Percentiles rank a stretch among this genome's conserved stretches.
phyloP scores from a whole-genome alignment of 306 rosid species.

The Hippophae rhamnoides region DNA sequence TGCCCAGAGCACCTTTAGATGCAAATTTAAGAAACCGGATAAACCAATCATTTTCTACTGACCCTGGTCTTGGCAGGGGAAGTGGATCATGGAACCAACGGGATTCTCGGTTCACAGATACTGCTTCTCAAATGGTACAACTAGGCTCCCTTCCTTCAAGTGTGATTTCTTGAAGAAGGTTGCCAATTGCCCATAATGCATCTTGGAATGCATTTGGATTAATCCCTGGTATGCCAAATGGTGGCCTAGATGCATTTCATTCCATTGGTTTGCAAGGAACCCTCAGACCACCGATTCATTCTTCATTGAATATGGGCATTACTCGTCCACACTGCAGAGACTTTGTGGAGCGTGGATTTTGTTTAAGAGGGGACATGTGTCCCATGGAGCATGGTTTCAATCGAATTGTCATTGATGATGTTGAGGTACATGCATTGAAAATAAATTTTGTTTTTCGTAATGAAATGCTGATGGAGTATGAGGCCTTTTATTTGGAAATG shows the following conservation, averaged over 20 bases:
- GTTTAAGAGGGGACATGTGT: conserved; percentile 98
- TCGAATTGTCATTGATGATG: conserved; percentile 96
- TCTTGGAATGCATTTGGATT: conserved; percentile 87
- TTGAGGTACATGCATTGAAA: conserved; percentile 51
- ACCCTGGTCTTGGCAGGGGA: conserved; percentile 64
- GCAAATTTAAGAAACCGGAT: conserved; percentile 50
- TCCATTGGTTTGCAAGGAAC: conserved; percentile 81
- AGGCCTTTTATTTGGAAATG: not conserved
- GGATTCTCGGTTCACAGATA: conserved; percentile 74
- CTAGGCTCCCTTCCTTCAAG: conserved; percentile 65
- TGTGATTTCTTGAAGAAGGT: conserved; percentile 64
- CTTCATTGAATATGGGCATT: conserved; percentile 65
- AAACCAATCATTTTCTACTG: conserved; percentile 56
- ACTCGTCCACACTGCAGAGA: conserved; percentile 93
- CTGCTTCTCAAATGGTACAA: conserved; percentile 77
- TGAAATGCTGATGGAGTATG: not conserved
- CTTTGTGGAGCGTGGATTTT: conserved; percentile 98
- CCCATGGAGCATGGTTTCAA: conserved; percentile 98
- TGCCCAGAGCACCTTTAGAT: conserved; percentile 40
- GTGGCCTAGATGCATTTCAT: conserved; percentile 77
- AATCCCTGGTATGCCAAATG: conserved; percentile 70
- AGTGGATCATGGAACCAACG: conserved; percentile 85
- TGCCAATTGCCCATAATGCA: conserved; percentile 65
- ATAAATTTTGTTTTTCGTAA: not conserved
- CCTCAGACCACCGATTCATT: conserved; percentile 71